Evolutionary conservation across 2,329 filamentous ascomycete species (phyloP).

Genomic region (Fusarium gaditjirri): DNA sequence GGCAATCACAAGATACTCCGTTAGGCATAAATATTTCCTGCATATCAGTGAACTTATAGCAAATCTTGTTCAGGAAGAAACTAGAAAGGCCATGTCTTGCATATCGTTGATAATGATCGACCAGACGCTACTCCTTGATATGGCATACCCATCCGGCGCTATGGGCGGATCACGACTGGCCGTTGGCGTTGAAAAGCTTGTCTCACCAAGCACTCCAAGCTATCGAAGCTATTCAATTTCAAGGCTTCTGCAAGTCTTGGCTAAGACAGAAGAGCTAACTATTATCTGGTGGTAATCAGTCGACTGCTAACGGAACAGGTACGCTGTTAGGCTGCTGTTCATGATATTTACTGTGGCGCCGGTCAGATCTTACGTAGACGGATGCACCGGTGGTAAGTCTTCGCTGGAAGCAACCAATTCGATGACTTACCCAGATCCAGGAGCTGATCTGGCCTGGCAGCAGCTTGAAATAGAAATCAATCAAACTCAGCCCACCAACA

Average conservation of each 20-base stretch:
- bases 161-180: constrained; percentile 9
- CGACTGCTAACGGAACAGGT: not conserved
- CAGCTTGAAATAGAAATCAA: not conserved
- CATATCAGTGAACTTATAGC: not conserved
- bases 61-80: not conserved
- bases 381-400: not conserved
- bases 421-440: not conserved
- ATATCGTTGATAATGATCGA: constrained; percentile 5
- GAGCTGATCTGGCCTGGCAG: not conserved
- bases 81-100: not conserved
- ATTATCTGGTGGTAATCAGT: not conserved
- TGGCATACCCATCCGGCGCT: constrained; percentile 3
- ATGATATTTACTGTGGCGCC: not conserved
- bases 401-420: not conserved
- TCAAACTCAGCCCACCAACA: not conserved
- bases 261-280: not conserved
- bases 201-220: not conserved
- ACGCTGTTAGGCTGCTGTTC: not conserved
- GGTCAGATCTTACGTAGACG: not conserved
- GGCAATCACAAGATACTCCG: not conserved
- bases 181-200: constrained; percentile 1
- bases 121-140: constrained; percentile 10
- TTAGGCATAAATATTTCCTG: not conserved
- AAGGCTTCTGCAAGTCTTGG: not conserved
- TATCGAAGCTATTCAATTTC: not conserved